Conservation (phyloP, 768 basidiomycete genomes). For the Kwoniella botswanensis region DNA sequence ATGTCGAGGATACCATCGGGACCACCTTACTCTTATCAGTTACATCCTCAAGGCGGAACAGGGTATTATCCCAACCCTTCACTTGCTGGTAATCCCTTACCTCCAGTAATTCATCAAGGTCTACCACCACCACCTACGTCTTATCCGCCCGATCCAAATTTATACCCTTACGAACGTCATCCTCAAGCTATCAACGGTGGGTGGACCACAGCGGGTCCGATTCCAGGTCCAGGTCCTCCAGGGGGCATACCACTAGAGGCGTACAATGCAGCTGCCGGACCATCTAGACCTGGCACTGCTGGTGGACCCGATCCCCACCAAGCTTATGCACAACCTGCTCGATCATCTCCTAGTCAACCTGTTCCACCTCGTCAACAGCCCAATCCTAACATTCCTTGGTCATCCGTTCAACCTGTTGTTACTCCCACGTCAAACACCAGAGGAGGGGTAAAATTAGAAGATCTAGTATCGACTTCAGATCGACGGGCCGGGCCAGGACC, state of each 20-base stretch:
- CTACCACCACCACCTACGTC: conserved; percentile 5
- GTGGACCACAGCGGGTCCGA: conserved; percentile 3
- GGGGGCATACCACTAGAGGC: not conserved
- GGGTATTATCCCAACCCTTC: conserved; percentile 12
- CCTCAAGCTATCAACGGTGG: conserved; percentile 16
- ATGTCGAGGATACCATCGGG: conserved; percentile 29
- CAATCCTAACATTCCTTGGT: conserved; percentile 18
- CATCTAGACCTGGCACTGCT: conserved; percentile 9
- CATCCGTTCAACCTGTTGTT: conserved; percentile 30
- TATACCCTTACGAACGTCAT: conserved; percentile 23
- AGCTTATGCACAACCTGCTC: conserved; percentile 25
- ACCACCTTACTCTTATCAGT: conserved; percentile 18
- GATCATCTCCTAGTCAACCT: conserved; percentile 25
- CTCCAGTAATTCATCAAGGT: conserved; percentile 16
- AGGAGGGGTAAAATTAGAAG: conserved; percentile 34
- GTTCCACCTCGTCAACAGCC: conserved; percentile 5
- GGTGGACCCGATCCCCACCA: conserved; percentile 15
- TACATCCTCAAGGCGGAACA: conserved; percentile 5
- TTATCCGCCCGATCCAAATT: conserved; percentile 16
- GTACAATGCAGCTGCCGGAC: conserved; percentile 29
- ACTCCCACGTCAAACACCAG: not conserved
- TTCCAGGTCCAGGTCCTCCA: conserved; percentile 6
- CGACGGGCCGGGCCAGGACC: not conserved
- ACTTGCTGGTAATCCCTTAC: not conserved
- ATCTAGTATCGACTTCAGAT: conserved; percentile 29